Base-by-base conservation (phyloP, 306 rosid genomes). In the Pueraria montana region DNA sequence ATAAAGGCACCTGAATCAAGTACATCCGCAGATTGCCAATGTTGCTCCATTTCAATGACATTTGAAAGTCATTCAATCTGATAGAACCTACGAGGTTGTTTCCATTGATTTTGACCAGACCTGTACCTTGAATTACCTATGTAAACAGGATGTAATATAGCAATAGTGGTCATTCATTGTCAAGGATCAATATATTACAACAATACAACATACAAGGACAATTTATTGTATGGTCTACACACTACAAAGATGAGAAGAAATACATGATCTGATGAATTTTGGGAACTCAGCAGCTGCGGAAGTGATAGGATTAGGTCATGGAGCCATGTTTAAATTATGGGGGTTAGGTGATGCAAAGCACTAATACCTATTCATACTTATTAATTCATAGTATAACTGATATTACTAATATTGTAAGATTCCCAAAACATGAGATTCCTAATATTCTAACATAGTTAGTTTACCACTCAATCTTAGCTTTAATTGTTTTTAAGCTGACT, bases 41-140 rank as follows among this genome's bases (percentile, higher is more conserved):
- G 42, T 90, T 87, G 88, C 96, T 96, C 98, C 98, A 96, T 86
- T 91, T 91, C 90, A 92, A 82, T 42, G 91, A 85, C 97, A 96
- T 96, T 59, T 87, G 48, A 43, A 96, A 89, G 89, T 89, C 91
- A 3, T 91, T 72, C 80, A 92, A 72, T 83, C 71, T 86, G 66
- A 93, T 32, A 76, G 85, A 78, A 48, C 97, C 98, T 11, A 87
- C 81, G 3, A 96, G 90, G 89, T 91, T 96, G 85, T 93, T 96
- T 27, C 96, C 97, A 7, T 75, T 74, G 74, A 96, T 71, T 69
- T 87, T 90, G 40, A 89, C 84, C 17, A 77, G 76, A 84, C 98
- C 89, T 24, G 96, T 87, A 76, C 80, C 94, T 80, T 71, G 87
- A 85, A 89, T 91, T 64, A 85, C 89, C 99, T 95, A 85, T 21